Conservation (phyloP, 192 early-diverging fungal genomes). For the Coemansia sp. region DNA sequence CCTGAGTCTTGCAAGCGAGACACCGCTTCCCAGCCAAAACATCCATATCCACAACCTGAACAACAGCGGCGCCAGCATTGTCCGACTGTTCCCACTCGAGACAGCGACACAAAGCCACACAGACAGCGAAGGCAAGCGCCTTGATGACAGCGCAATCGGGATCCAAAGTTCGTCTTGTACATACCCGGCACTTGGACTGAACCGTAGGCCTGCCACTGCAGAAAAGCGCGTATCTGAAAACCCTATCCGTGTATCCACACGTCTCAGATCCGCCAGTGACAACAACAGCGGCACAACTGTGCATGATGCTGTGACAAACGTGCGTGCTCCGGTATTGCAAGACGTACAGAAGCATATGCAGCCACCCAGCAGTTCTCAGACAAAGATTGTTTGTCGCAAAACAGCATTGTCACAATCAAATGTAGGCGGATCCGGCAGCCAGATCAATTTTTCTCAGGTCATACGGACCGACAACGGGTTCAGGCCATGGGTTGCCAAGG, state of each 20-base stretch:
- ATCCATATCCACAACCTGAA: neutral
- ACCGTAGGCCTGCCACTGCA: neutral
- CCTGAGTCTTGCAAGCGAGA: neutral
- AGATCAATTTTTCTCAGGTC: neutral
- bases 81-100: constrained; percentile 4
- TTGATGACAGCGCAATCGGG: neutral
- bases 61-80: constrained; percentile 9
- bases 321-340: neutral
- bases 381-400: neutral
- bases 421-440: neutral
- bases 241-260: neutral
- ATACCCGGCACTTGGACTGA: neutral
- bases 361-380: neutral
- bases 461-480: neutral
- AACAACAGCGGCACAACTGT: neutral
- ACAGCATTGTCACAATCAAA: neutral
- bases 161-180: neutral
- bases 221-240: neutral
- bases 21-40: neutral
- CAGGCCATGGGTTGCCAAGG: constrained; percentile 21
- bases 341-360: neutral
- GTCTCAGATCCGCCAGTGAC: neutral
- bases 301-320: neutral
- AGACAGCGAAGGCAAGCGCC: neutral
- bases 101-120: neutral